phyloP scores from a whole-genome alignment of 2,329 filamentous ascomycete species.

The Diplocarpon rosae region DNA sequence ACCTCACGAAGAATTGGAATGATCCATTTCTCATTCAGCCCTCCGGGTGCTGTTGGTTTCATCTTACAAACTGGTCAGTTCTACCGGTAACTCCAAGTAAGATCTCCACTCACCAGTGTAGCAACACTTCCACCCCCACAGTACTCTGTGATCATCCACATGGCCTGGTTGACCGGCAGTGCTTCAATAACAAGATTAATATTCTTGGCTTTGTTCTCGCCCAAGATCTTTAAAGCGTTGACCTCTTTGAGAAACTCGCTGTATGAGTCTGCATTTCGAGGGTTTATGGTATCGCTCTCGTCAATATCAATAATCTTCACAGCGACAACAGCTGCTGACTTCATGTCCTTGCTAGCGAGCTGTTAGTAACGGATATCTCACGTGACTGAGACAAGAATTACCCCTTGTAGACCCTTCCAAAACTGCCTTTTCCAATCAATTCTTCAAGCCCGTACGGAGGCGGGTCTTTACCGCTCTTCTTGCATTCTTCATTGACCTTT shows the following conservation, averaged over 20 bases:
- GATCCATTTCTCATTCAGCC: constrained; percentile 60
- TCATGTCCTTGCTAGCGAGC: constrained; percentile 23
- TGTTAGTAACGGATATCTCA: constrained; percentile 5
- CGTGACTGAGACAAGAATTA: constrained; percentile 14
- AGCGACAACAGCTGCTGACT: constrained; percentile 45
- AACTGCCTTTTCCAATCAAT: constrained; percentile 65
- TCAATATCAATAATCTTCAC: constrained; percentile 82
- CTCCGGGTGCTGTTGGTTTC: constrained; percentile 54
- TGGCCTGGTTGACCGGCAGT: constrained; percentile 62
- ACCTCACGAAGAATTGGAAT: constrained; percentile 57
- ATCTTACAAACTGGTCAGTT: constrained; percentile 29
- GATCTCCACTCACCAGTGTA: constrained; percentile 43
- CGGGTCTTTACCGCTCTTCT: constrained; percentile 45
- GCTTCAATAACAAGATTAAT: constrained; percentile 76
- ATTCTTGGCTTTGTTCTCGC: constrained; percentile 64
- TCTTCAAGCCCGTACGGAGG: constrained; percentile 60
- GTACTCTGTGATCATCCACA: constrained; percentile 85
- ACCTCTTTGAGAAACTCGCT: constrained; percentile 61
- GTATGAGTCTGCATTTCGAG: constrained; percentile 54
- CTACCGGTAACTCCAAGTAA: not conserved
- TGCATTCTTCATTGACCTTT: constrained; percentile 50
- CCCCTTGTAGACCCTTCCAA: constrained; percentile 63
- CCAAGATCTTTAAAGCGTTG: constrained; percentile 58
- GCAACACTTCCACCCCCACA: constrained; percentile 76
- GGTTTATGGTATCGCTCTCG: constrained; percentile 57